These are phyloP conservation scores for Colletotrichum sp. DNA, from an alignment of 2,329 filamentous ascomycete genomes.

Conservation along the genomic window DNA sequence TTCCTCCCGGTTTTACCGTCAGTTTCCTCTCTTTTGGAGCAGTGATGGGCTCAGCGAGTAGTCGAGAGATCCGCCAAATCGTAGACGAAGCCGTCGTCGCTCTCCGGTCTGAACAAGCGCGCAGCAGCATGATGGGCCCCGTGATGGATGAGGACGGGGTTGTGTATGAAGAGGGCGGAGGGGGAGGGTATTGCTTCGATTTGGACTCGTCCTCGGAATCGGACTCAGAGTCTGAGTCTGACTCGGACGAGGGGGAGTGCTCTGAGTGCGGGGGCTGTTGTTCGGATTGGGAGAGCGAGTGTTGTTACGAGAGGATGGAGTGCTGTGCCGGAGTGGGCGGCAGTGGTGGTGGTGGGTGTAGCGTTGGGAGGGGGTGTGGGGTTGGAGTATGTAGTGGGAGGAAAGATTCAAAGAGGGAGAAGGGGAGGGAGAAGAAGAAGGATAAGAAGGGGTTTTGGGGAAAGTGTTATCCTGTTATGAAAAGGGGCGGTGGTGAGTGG, in stretches of 20 bases:
- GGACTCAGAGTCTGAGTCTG: not conserved
- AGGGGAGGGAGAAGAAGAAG: not conserved
- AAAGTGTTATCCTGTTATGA: not conserved
- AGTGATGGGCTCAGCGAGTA: not conserved
- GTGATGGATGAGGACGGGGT: not conserved
- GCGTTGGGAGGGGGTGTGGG: not conserved
- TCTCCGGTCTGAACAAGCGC: not conserved
- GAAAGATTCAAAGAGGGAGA: not conserved
- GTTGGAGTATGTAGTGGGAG: not conserved
- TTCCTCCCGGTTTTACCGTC: not conserved
- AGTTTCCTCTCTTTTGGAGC: not conserved
- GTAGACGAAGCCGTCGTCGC: not conserved
- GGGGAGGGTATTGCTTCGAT: not conserved
- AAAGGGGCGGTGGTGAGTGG: not conserved
- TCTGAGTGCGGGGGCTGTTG: not conserved
- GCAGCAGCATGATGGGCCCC: not conserved
- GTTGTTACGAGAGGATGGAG: not conserved
- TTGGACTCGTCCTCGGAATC: not conserved
- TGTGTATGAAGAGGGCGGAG: not conserved
- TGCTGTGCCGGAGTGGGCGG: not conserved
- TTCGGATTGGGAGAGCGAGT: not conserved
- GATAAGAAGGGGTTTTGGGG: not conserved
- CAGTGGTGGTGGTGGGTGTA: not conserved
- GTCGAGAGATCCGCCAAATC: slow-evolving; percentile 1
- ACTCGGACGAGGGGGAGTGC: not conserved